A percentile compares a stretch with the other conserved stretches of the same genome.
phyloP scores from a whole-genome alignment of 164 flowering plant species.

The Vitis labrusca region DNA sequence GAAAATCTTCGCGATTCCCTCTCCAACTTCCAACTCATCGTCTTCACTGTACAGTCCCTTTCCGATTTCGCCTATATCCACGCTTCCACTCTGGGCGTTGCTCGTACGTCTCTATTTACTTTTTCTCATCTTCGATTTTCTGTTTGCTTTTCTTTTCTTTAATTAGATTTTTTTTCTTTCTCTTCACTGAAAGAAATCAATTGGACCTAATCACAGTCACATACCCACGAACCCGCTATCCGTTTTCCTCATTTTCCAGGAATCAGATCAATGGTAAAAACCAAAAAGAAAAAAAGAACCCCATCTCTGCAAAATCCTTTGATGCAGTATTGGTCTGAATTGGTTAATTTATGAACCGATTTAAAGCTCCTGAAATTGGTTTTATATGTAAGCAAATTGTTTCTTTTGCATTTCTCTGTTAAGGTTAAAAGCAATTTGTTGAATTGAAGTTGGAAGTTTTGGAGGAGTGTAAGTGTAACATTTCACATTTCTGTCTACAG shows the following conservation, averaged over 20 bases:
- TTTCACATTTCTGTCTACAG: slow-evolving; percentile 19
- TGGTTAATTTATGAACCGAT: not conserved
- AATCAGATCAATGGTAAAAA: too few species aligned
- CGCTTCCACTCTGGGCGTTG: slow-evolving; percentile 43
- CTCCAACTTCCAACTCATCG: slow-evolving; percentile 26
- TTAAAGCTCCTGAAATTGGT: too few species aligned
- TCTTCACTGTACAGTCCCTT: slow-evolving; percentile 41
- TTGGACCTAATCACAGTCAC: too few species aligned
- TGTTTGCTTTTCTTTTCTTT: not conserved
- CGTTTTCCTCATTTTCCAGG: not conserved
- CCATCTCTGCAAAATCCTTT: too few species aligned
- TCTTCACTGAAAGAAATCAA: too few species aligned
- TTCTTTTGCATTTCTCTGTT: not conserved
- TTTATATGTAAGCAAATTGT: too few species aligned
- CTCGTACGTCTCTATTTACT: slow-evolving; percentile 29
- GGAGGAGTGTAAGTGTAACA: not conserved
- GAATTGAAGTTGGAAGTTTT: not conserved
- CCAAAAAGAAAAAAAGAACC: too few species aligned
- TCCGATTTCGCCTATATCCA: slow-evolving; percentile 23
- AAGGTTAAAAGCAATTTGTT: too few species aligned
- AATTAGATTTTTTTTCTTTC: not conserved
- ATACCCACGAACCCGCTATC: too few species aligned
- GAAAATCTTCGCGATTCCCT: slow-evolving; percentile 35
- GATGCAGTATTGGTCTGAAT: not conserved
- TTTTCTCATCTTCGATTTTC: not conserved